These are phyloP conservation scores for Coniochaeta prunicola DNA, from an alignment of 2,329 filamentous ascomycete species.

Conservation along the genomic window DNA sequence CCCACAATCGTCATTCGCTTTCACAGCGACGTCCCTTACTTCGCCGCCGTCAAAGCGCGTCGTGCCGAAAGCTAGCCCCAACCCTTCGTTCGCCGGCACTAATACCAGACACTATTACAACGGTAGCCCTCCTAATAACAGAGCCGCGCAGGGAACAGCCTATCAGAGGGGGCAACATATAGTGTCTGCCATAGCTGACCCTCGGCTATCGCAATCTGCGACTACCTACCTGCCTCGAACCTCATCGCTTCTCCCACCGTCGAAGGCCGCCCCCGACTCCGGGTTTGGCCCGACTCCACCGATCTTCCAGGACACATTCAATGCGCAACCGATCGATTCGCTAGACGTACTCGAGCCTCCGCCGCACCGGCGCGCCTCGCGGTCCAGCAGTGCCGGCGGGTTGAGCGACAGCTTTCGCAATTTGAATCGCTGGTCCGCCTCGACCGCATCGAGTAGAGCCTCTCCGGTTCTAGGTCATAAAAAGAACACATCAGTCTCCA, in stretches of 20 bases:
- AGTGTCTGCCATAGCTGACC: background rate
- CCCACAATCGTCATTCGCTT: constrained; percentile 2
- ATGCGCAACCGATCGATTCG: constrained; percentile 14
- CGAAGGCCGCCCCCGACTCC: constrained; percentile 19
- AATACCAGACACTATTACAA: constrained; percentile 2
- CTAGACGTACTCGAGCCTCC: constrained; percentile 12
- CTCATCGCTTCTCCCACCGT: constrained; percentile 36
- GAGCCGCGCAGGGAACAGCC: background rate
- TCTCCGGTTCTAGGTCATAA: constrained; percentile 23
- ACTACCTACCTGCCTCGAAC: constrained; percentile 28
- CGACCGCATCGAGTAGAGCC: constrained; percentile 40
- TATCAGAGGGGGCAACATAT: background rate
- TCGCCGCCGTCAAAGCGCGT: constrained; percentile 12
- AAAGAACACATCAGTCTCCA: constrained; percentile 25
- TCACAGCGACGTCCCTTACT: constrained; percentile 4
- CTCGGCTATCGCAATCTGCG: background rate
- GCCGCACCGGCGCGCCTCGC: constrained; percentile 18
- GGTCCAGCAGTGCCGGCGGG: constrained; percentile 27
- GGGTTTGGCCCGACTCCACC: constrained; percentile 5
- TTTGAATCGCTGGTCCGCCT: constrained; percentile 46
- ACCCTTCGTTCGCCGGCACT: background rate
- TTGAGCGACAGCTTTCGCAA: constrained; percentile 37
- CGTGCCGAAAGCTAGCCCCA: constrained; percentile 2
- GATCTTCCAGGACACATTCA: constrained; percentile 16
- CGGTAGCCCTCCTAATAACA: background rate